A percentile compares a stretch with the other conserved stretches of the same genome.
Evolutionary conservation across 768 basidiomycete genomes (phyloP).

Genomic region (Phlebiopsis flavidoalba): DNA sequence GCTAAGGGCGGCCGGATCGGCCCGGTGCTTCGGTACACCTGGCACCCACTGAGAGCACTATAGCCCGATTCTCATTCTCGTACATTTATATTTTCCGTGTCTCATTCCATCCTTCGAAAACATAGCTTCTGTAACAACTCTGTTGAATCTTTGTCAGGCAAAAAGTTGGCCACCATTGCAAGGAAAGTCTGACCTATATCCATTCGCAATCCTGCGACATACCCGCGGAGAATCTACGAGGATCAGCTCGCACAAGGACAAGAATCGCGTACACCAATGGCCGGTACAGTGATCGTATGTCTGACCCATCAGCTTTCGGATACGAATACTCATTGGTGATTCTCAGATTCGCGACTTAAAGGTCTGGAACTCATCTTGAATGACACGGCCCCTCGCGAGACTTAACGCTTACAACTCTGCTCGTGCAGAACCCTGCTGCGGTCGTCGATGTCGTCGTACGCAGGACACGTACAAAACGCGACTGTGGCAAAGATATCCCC

Average conservation of each 20-base stretch:
- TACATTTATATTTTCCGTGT: no score
- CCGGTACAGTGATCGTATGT: conserved; percentile 78
- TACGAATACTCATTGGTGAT: background rate
- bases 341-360: conserved; percentile 77
- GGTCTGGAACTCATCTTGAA: conserved; percentile 36
- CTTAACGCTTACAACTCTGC: background rate
- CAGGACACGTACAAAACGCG: conserved; percentile 77
- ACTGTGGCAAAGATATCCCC: conserved; percentile 91
- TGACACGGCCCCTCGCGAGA: background rate
- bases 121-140: no score
- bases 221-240: conserved; percentile 67
- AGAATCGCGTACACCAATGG: conserved; percentile 85
- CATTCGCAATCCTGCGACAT: conserved; percentile 69
- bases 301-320: background rate
- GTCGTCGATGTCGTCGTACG: conserved; percentile 65
- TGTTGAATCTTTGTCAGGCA: no score
- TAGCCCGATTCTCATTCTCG: no score
- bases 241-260: conserved; percentile 69
- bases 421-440: conserved; percentile 54
- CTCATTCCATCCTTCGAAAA: no score
- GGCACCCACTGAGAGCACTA: no score
- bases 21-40: no score
- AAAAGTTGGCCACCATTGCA: conserved; percentile 50
- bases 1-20: no score
- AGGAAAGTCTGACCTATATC: conserved; percentile 45